phyloP scores from a whole-genome alignment of 768 basidiomycete species.

The Symmetrospora coprosmae region DNA sequence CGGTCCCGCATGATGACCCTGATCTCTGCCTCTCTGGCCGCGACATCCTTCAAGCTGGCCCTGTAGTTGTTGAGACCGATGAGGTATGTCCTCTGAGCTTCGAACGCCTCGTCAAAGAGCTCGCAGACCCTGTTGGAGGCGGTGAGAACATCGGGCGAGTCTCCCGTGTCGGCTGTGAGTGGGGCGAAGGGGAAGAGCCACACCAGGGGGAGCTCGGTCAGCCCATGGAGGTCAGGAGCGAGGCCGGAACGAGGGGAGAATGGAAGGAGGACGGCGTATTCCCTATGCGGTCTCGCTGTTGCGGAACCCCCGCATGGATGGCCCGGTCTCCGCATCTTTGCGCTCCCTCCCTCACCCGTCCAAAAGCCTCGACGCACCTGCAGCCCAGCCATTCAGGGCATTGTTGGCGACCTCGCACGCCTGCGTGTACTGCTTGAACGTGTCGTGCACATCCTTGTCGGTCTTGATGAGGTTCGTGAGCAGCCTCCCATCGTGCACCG shows the following conservation, averaged over 20 bases:
- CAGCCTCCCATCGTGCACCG: slow-evolving; percentile 8
- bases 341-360: too few species aligned
- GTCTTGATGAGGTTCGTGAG: slow-evolving; percentile 9
- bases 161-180: slow-evolving; percentile 15
- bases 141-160: slow-evolving; percentile 17
- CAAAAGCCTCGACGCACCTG: too few species aligned
- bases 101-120: slow-evolving; percentile 21
- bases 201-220: too few species aligned
- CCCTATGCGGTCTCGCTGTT: too few species aligned
- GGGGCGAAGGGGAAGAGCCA: too few species aligned
- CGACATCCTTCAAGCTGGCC: slow-evolving; percentile 30
- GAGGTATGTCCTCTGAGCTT: slow-evolving; percentile 30
- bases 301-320: too few species aligned
- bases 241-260: too few species aligned
- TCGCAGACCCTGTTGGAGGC: slow-evolving; percentile 19
- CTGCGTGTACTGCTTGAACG: slow-evolving; percentile 11
- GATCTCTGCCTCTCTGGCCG: slow-evolving; percentile 29
- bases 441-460: slow-evolving; percentile 17
- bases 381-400: slow-evolving; percentile 20
- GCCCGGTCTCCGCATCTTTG: too few species aligned
- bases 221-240: too few species aligned
- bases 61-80: slow-evolving; percentile 29
- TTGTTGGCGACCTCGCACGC: slow-evolving; percentile 17
- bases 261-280: too few species aligned
- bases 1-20: slow-evolving; percentile 32